These are phyloP conservation scores for Aspergillus sp. DNA, from an alignment of 2,329 filamentous ascomycete genomes.

Conservation along the genomic window DNA sequence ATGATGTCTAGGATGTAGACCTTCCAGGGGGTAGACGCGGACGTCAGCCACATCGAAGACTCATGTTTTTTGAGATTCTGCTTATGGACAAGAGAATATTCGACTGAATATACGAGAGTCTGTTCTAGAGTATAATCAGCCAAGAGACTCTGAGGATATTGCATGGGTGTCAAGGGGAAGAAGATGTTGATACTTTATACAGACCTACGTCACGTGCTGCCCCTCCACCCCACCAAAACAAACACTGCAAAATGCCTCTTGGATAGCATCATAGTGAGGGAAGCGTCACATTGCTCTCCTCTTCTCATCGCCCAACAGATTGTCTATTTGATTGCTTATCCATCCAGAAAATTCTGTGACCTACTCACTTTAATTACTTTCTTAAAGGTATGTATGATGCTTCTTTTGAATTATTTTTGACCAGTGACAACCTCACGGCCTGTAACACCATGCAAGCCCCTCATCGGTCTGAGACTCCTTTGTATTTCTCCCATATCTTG, in stretches of 20 bases:
- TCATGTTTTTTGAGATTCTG: too few species aligned
- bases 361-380: too few species aligned
- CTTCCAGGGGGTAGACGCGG: too few species aligned
- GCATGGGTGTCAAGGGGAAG: slow-evolving; percentile 12
- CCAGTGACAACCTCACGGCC: too few species aligned
- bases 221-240: slow-evolving; percentile 7
- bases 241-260: slow-evolving; percentile 19
- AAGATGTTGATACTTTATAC: slow-evolving; percentile 44
- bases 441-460: too few species aligned
- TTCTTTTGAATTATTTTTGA: too few species aligned
- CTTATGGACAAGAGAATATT: too few species aligned
- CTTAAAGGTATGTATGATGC: too few species aligned
- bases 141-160: neutral
- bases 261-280: slow-evolving; percentile 14
- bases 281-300: neutral
- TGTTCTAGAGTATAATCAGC: neutral
- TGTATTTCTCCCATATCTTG: too few species aligned
- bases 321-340: neutral
- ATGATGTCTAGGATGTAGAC: too few species aligned
- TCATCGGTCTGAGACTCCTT: too few species aligned
- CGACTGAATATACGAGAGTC: neutral
- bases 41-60: too few species aligned
- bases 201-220: slow-evolving; percentile 4
- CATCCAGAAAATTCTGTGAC: neutral
- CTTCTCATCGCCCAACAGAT: neutral